Conservation (phyloP, 2,329 filamentous ascomycete genomes). For the Juglanconis sp. region DNA sequence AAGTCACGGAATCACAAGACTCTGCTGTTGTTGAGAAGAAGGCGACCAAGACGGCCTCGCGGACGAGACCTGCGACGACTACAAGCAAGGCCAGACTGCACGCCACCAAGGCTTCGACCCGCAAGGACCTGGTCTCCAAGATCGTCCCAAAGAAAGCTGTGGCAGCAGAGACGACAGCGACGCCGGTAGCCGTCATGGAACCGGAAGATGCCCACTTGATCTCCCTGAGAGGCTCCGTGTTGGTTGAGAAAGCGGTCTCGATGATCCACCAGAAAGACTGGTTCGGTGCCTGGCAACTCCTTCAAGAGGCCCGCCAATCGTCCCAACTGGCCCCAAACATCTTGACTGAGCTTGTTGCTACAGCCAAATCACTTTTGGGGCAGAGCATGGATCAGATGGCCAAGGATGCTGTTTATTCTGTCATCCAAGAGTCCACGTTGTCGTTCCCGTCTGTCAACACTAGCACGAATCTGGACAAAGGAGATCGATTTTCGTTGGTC, state of each 20-base stretch:
- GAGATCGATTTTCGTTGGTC: slow-evolving; percentile 33
- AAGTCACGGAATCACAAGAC: not conserved
- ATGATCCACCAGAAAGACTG: slow-evolving; percentile 53
- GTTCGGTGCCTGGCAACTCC: slow-evolving; percentile 30
- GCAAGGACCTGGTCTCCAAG: not conserved
- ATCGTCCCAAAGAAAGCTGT: slow-evolving; percentile 20
- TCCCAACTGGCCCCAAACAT: slow-evolving; percentile 29
- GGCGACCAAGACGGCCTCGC: slow-evolving; percentile 32
- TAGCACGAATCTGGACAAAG: slow-evolving; percentile 36
- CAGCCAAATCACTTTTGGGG: slow-evolving; percentile 65
- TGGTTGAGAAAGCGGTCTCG: slow-evolving; percentile 42
- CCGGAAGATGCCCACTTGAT: slow-evolving; percentile 32
- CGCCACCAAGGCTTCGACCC: slow-evolving; percentile 14
- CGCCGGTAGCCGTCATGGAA: not conserved
- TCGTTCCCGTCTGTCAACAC: slow-evolving; percentile 70
- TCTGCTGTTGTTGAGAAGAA: slow-evolving; percentile 33
- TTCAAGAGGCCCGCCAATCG: slow-evolving; percentile 14
- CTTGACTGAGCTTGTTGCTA: slow-evolving; percentile 50
- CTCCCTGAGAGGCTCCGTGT: slow-evolving; percentile 36
- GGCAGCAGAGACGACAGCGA: not conserved
- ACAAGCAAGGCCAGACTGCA: slow-evolving; percentile 25
- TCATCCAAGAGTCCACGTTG: slow-evolving; percentile 88
- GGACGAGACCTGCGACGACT: slow-evolving; percentile 25
- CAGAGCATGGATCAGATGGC: slow-evolving; percentile 71
- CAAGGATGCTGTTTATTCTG: slow-evolving; percentile 79